Percentiles rank a stretch among this genome's conserved stretches.
phyloP scores from a whole-genome alignment of 2,329 filamentous ascomycete genomes.

The Seiridium unicorne region DNA sequence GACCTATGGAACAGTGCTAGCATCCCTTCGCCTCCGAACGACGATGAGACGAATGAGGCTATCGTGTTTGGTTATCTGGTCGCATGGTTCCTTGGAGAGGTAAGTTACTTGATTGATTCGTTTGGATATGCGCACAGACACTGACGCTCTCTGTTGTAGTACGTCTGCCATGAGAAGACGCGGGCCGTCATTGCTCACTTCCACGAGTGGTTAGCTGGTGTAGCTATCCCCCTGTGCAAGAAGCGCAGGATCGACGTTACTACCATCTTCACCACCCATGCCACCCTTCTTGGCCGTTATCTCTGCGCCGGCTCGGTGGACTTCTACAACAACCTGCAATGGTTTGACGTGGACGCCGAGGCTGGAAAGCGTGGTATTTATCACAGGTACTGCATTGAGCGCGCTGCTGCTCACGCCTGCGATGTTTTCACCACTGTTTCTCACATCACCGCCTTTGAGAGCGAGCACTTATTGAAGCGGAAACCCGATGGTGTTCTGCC shows the following conservation, averaged over 20 bases:
- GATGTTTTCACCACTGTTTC: conserved; percentile 99
- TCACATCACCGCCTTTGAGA: conserved; percentile 97
- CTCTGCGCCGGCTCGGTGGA: conserved; percentile 96
- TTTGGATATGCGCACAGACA: neutral
- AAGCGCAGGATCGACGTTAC: conserved; percentile 94
- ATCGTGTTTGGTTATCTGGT: conserved; percentile 97
- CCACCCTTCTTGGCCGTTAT: conserved; percentile 90
- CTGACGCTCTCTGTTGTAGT: conserved; percentile 49
- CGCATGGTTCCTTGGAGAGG: conserved; percentile 97
- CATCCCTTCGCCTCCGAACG: conserved; percentile 88
- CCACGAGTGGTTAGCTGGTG: conserved; percentile 97
- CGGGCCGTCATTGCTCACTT: conserved; percentile 96
- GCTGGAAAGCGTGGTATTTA: conserved; percentile 98
- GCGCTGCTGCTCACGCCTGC: conserved; percentile 83
- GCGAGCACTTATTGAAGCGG: conserved; percentile 93
- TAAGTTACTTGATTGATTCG: conserved; percentile 40
- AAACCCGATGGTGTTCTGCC: conserved; percentile 96
- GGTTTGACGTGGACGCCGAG: conserved; percentile 94
- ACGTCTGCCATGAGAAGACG: conserved; percentile 87
- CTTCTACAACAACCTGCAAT: conserved; percentile 98
- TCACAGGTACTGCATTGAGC: conserved; percentile 97
- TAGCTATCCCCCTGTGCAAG: conserved; percentile 87
- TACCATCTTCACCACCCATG: conserved; percentile 98
- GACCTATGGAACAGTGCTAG: conserved; percentile 91
- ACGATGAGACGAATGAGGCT: conserved; percentile 95